Evolutionary conservation across 139 green algal species (phyloP).

Genomic region (Coccomyxa sp.): DNA sequence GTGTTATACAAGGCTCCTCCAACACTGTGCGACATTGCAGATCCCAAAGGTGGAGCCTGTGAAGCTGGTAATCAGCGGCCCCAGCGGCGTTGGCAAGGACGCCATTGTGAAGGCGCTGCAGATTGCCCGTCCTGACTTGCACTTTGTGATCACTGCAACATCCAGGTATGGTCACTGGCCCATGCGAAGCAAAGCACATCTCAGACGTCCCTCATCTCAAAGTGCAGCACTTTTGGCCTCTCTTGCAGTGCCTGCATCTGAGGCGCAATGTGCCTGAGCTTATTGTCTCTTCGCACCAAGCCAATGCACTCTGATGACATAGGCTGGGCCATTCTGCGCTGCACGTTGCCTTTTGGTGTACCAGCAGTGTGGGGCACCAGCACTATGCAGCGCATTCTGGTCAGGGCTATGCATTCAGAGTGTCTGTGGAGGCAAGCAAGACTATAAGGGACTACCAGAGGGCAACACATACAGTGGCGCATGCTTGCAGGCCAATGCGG

Average conservation of each 20-base stretch:
- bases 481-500: constrained; percentile 54
- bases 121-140: constrained; percentile 64
- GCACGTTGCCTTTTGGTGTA: neutral
- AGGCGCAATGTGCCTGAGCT: neutral
- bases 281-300: too few species aligned
- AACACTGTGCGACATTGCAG: neutral
- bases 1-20: neutral
- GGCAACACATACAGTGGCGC: neutral
- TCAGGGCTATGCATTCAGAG: too few species aligned
- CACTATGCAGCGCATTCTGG: neutral
- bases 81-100: constrained; percentile 95
- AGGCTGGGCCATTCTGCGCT: neutral
- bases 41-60: constrained; percentile 27
- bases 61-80: constrained; percentile 84
- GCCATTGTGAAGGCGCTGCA: constrained; percentile 76
- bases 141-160: constrained; percentile 95
- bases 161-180: constrained; percentile 71
- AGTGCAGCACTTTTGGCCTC: neutral
- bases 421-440: too few species aligned
- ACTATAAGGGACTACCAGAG: neutral
- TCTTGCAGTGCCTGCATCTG: neutral
- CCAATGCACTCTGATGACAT: too few species aligned
- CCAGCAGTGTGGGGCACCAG: neutral
- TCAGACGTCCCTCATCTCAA: neutral
- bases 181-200: too few species aligned